phyloP scores from a whole-genome alignment of 2,329 filamentous ascomycete species.

The Sordariomycetes sp. region DNA sequence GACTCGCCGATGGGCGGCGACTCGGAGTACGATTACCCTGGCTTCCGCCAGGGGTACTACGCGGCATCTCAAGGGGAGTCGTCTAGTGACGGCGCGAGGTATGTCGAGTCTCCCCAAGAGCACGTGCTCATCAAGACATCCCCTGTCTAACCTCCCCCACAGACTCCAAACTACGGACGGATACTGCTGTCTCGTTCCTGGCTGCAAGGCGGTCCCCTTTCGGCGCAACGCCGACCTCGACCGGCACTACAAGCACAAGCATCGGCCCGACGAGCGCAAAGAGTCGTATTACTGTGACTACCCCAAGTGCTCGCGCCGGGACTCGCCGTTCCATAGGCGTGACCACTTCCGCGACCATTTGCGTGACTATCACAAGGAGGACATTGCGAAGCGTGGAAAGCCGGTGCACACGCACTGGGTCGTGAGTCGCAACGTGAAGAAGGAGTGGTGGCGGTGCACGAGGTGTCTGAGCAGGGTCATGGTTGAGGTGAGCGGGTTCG shows the following conservation, averaged over 20 bases:
- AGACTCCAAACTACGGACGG: constrained; percentile 1
- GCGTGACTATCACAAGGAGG: constrained; percentile 40
- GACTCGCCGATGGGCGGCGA: not conserved
- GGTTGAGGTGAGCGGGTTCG: constrained; percentile 24
- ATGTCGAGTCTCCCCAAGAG: not conserved
- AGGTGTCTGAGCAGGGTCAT: constrained; percentile 34
- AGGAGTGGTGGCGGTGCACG: constrained; percentile 39
- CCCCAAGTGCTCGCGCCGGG: constrained; percentile 26
- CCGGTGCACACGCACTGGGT: constrained; percentile 22
- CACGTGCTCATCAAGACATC: not conserved
- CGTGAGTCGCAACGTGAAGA: constrained; percentile 21
- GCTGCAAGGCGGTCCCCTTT: constrained; percentile 32
- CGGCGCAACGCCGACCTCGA: constrained; percentile 39
- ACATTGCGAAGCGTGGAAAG: constrained; percentile 31
- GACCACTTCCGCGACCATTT: constrained; percentile 46
- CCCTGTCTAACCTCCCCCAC: not conserved
- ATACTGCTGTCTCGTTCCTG: constrained; percentile 20
- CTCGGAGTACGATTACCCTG: not conserved
- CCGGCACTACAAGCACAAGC: constrained; percentile 36
- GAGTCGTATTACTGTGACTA: constrained; percentile 38
- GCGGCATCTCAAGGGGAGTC: not conserved
- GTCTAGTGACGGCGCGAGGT: not conserved
- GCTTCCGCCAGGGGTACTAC: not conserved
- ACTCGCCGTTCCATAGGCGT: constrained; percentile 33
- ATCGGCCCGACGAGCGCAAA: constrained; percentile 26